phyloP scores from a whole-genome alignment of 2,329 filamentous ascomycete species.

The Penicillium verrucosum region DNA sequence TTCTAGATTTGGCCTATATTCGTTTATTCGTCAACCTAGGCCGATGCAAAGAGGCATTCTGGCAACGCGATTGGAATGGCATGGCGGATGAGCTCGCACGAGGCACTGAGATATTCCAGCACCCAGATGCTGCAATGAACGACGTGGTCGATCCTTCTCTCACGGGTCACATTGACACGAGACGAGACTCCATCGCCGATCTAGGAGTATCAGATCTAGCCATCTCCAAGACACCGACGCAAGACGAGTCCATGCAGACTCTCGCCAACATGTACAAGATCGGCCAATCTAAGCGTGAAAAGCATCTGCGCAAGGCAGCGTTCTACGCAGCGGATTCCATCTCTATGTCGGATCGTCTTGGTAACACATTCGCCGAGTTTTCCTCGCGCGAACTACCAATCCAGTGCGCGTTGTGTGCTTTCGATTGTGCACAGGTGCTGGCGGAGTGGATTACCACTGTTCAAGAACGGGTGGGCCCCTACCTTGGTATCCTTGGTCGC shows the following conservation, averaged over 20 bases:
- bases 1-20: conserved; percentile 89
- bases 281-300: conserved; percentile 67
- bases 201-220: conserved; percentile 37
- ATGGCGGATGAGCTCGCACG: conserved; percentile 83
- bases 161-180: conserved; percentile 21
- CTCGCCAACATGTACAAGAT: conserved; percentile 34
- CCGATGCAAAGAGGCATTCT: conserved; percentile 86
- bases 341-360: conserved; percentile 80
- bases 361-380: conserved; percentile 79
- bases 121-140: conserved; percentile 53
- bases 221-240: conserved; percentile 36
- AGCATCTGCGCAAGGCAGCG: conserved; percentile 86
- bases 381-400: conserved; percentile 81
- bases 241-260: conserved; percentile 32
- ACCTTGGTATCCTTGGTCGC: conserved; percentile 79
- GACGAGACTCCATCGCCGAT: conserved; percentile 37
- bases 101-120: conserved; percentile 71
- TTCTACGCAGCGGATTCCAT: conserved; percentile 92
- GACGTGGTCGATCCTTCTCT: conserved; percentile 33
- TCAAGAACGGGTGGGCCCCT: conserved; percentile 88
- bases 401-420: conserved; percentile 86
- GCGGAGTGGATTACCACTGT: conserved; percentile 92
- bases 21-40: conserved; percentile 91
- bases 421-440: conserved; percentile 90
- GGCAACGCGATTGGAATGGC: conserved; percentile 88